phyloP scores from a whole-genome alignment of 1,284 basidiomycete species.

The Rhodotorula sp. region DNA sequence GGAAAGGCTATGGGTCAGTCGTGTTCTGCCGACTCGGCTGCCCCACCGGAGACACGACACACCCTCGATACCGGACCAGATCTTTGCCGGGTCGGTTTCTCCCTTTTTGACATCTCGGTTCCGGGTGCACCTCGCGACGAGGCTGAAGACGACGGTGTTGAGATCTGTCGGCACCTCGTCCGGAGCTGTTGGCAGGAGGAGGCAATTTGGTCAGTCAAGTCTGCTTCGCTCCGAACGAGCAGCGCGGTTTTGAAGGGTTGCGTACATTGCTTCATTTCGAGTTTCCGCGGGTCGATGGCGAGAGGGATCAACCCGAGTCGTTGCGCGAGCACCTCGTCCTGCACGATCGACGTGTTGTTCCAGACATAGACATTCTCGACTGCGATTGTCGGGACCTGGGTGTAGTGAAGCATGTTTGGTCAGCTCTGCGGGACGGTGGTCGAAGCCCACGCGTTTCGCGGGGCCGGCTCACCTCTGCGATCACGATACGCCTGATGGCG shows the following conservation, averaged over 20 bases:
- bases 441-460: neutral
- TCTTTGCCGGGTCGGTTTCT: constrained; percentile 62
- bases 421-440: too few species aligned
- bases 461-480: constrained; percentile 72
- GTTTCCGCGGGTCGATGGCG: constrained; percentile 72
- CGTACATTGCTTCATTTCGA: constrained; percentile 53
- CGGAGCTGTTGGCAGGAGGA: constrained; percentile 25
- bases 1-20: too few species aligned
- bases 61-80: constrained; percentile 67
- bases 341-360: constrained; percentile 94
- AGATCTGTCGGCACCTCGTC: constrained; percentile 73
- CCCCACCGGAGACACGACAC: neutral
- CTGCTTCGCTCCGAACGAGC: too few species aligned
- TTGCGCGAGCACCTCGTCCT: constrained; percentile 90
- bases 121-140: constrained; percentile 71
- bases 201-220: neutral
- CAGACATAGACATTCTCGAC: constrained; percentile 91
- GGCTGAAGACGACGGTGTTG: constrained; percentile 87
- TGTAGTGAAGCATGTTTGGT: neutral
- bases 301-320: constrained; percentile 87
- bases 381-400: constrained; percentile 84
- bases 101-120: constrained; percentile 57
- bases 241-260: too few species aligned
- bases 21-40: too few species aligned
- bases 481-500: constrained; percentile 84